Percentiles rank a stretch among this genome's conserved stretches.
phyloP scores from a whole-genome alignment of 1,284 basidiomycete species.

The Psilocybe mexicana region DNA sequence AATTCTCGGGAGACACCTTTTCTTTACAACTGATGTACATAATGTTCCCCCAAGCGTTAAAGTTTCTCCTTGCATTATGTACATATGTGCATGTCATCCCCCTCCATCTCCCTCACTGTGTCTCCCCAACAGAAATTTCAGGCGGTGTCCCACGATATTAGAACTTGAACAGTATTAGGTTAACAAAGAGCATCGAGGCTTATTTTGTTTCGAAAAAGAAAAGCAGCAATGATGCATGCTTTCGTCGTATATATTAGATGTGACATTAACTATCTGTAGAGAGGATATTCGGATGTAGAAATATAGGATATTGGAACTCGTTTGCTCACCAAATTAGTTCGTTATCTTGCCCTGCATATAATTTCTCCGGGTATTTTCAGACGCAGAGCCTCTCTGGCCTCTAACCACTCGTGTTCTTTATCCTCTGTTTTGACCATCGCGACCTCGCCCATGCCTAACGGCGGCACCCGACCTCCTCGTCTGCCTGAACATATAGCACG shows the following conservation, averaged over 20 bases:
- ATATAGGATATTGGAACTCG: neutral
- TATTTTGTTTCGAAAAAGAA: neutral
- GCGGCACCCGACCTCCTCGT: conserved; percentile 67
- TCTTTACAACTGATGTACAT: too few relatives aligned
- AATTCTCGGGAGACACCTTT: too few relatives aligned
- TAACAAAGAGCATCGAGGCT: too few relatives aligned
- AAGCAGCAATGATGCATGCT: neutral
- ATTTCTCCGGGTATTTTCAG: conserved; percentile 70
- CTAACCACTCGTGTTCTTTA: conserved; percentile 70
- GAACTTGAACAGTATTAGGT: too few relatives aligned
- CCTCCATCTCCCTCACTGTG: too few relatives aligned
- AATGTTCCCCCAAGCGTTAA: too few relatives aligned
- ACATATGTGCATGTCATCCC: too few relatives aligned
- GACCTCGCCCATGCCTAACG: conserved; percentile 84
- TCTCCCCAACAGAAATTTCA: too few relatives aligned
- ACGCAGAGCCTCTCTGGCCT: conserved; percentile 70
- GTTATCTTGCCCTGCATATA: conserved; percentile 68
- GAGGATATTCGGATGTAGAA: neutral
- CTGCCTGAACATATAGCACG: conserved; percentile 72
- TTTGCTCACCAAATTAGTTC: neutral
- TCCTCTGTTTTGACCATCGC: conserved; percentile 75
- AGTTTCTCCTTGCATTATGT: too few relatives aligned
- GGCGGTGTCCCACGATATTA: too few relatives aligned
- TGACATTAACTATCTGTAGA: neutral
- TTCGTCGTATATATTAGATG: neutral